A percentile compares a stretch with the other conserved stretches of the same genome.
Evolutionary conservation across 352 stramenopile genomes (phyloP).

Genomic region (Aphanomyces invadans): DNA sequence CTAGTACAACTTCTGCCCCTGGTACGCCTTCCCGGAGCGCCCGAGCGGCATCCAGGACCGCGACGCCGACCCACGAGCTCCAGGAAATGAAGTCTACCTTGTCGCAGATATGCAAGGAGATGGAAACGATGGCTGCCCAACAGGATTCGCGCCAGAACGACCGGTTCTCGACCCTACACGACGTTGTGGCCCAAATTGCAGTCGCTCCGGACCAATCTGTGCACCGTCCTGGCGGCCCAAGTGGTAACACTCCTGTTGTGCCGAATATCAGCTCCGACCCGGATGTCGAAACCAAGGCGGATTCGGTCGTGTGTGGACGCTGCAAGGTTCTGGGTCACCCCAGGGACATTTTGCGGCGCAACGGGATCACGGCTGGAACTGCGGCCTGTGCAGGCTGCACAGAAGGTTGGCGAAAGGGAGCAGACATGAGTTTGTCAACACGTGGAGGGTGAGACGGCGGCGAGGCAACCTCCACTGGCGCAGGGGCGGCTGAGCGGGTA

Average conservation of each 20-base stretch:
- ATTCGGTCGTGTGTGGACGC: background rate
- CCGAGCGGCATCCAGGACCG: background rate
- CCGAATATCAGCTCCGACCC: no score
- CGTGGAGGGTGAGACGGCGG: no score
- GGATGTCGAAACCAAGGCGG: background rate
- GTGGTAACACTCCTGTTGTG: no score
- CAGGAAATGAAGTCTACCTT: background rate
- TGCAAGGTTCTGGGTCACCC: background rate
- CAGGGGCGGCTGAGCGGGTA: no score
- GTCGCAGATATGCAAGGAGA: background rate
- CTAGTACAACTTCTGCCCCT: background rate
- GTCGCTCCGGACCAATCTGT: background rate
- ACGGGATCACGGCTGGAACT: no score
- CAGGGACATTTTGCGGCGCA: no score
- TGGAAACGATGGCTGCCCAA: background rate
- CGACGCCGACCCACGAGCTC: background rate
- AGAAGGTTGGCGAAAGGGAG: no score
- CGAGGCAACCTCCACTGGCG: no score
- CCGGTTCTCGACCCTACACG: background rate
- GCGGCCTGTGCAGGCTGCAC: no score
- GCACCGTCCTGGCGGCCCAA: no score
- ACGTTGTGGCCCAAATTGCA: background rate
- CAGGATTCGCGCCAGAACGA: background rate
- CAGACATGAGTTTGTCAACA: no score
- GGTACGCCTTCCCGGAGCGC: background rate